Percentiles rank a stretch among this genome's conserved stretches.
These are phyloP conservation scores for Tolypocladium paradoxum DNA, from an alignment of 2,329 filamentous ascomycete species.

Conservation along the genomic window DNA sequence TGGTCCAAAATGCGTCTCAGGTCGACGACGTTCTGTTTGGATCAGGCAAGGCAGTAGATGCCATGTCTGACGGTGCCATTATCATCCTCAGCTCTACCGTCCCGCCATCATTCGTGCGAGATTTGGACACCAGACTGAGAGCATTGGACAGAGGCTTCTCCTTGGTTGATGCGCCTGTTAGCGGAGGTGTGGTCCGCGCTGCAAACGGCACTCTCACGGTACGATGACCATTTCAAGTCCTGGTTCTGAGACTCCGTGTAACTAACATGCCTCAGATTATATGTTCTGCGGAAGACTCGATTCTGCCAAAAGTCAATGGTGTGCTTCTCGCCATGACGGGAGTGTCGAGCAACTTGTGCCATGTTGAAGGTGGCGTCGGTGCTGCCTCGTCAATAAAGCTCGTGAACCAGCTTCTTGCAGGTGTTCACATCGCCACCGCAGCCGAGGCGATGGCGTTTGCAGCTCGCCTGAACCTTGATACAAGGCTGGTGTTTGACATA, in stretches of 20 bases:
- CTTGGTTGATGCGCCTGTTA: constrained; percentile 25
- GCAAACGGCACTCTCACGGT: constrained; percentile 24
- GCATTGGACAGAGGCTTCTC: constrained; percentile 14
- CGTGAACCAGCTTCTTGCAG: constrained; percentile 47
- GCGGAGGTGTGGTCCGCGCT: constrained; percentile 24
- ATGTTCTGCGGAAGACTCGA: constrained; percentile 15
- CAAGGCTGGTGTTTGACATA: constrained; percentile 34
- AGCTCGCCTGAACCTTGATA: constrained; percentile 40
- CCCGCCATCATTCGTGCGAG: constrained; percentile 17
- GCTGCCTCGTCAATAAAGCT: constrained; percentile 46
- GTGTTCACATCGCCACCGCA: constrained; percentile 44
- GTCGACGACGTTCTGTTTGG: constrained; percentile 21
- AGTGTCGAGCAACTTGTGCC: constrained; percentile 24
- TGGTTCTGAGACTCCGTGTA: background rate
- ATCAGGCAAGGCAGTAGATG: constrained; percentile 13
- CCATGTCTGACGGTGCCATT: constrained; percentile 15
- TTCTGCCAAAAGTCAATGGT: constrained; percentile 12
- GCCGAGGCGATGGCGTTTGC: constrained; percentile 47
- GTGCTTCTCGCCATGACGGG: constrained; percentile 22
- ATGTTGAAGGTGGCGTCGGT: constrained; percentile 38
- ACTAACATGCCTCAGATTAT: constrained; percentile 16
- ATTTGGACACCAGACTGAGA: constrained; percentile 10
- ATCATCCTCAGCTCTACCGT: constrained; percentile 26
- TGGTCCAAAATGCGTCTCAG: constrained; percentile 25
- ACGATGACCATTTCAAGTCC: background rate